Evolutionary conservation across 1,284 basidiomycete genomes (phyloP).

Genomic region (Malassezia sympodialis): DNA sequence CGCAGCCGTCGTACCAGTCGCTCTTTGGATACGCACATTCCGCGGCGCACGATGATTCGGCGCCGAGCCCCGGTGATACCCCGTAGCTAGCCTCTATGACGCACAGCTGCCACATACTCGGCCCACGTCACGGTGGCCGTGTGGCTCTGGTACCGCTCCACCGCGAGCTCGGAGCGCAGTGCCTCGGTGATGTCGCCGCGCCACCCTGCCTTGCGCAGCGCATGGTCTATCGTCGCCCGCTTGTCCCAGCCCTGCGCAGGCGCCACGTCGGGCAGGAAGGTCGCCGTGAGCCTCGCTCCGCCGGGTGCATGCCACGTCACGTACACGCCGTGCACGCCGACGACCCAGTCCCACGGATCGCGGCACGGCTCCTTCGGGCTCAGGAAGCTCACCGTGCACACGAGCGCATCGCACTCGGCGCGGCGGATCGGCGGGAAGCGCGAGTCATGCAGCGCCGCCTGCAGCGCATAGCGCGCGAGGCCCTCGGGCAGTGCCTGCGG

Average conservation of each 20-base stretch:
- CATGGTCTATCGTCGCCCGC: conserved; percentile 75
- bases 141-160: conserved; percentile 76
- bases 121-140: conserved; percentile 63
- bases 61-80: background rate
- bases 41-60: background rate
- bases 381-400: conserved; percentile 83
- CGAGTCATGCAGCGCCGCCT: conserved; percentile 52
- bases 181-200: conserved; percentile 70
- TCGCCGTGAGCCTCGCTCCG: conserved; percentile 57
- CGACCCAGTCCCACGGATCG: conserved; percentile 80
- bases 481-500: conserved; percentile 65
- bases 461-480: conserved; percentile 76
- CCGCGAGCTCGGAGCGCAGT: conserved; percentile 63
- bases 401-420: conserved; percentile 65
- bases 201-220: conserved; percentile 81
- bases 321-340: conserved; percentile 84
- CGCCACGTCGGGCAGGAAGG: conserved; percentile 87
- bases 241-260: conserved; percentile 87
- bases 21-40: conserved; percentile 8
- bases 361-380: conserved; percentile 79
- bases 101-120: conserved; percentile 49
- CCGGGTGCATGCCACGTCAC: conserved; percentile 67
- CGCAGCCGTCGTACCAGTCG: conserved; percentile 5
- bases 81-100: background rate
- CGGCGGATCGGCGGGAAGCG: conserved; percentile 60